A percentile compares a stretch with the other conserved stretches of the same genome.
Conservation (phyloP, 805 yeast species). For the Nakazawaea populi region DNA sequence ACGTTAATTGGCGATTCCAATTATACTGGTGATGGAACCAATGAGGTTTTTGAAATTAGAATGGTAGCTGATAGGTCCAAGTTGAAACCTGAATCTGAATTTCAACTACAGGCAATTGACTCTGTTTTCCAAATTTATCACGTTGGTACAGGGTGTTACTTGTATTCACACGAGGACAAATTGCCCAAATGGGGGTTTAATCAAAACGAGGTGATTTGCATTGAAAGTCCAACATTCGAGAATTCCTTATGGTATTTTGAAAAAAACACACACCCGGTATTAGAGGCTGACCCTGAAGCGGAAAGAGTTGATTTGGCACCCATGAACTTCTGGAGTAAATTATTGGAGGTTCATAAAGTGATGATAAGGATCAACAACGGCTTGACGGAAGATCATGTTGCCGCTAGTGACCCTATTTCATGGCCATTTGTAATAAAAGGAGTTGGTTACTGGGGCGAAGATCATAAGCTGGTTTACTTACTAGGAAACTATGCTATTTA, state of each 20-base stretch:
- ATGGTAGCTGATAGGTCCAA: constrained; percentile 34
- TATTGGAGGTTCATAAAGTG: constrained; percentile 49
- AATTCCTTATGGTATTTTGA: constrained; percentile 77
- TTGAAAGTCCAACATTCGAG: constrained; percentile 61
- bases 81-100: constrained; percentile 23
- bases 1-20: constrained; percentile 62
- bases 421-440: constrained; percentile 65
- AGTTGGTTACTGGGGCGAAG: constrained; percentile 47
- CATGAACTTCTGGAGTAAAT: constrained; percentile 41
- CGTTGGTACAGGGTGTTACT: constrained; percentile 57
- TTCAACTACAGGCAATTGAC: constrained; percentile 48
- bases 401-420: constrained; percentile 47
- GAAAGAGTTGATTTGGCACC: constrained; percentile 23
- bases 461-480: constrained; percentile 43
- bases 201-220: constrained; percentile 87
- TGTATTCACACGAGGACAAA: constrained; percentile 66
- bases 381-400: constrained; percentile 41
- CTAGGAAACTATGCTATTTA: constrained; percentile 62
- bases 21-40: constrained; percentile 52
- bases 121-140: constrained; percentile 68
- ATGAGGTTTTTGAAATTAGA: constrained; percentile 65
- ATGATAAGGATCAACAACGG: constrained; percentile 47
- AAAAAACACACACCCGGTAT: constrained; percentile 49
- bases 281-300: constrained; percentile 27
- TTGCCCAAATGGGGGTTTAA: constrained; percentile 82